A percentile compares a stretch with the other conserved stretches of the same genome.
phyloP scores from a whole-genome alignment of 208 protist species.

The Strigomonas oncopelti region DNA sequence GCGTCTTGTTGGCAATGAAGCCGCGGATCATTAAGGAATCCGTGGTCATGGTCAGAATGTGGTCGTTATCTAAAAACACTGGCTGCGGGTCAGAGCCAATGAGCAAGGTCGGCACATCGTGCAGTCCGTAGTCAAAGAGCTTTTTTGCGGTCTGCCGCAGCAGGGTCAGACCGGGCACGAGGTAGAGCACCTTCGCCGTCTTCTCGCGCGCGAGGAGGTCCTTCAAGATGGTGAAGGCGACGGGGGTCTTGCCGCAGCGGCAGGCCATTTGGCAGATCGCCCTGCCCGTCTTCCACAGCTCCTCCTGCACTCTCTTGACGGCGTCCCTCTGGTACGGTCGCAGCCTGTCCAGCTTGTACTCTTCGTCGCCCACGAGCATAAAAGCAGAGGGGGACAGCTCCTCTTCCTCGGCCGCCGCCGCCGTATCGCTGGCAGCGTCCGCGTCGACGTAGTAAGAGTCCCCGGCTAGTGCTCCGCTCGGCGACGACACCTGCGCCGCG shows the following conservation, averaged over 20 bases:
- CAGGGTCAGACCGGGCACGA: slow-evolving; percentile 67
- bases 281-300: slow-evolving; percentile 29
- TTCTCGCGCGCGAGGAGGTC: slow-evolving; percentile 11
- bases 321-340: slow-evolving; percentile 72
- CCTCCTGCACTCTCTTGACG: slow-evolving; percentile 30
- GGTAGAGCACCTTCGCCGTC: slow-evolving; percentile 45
- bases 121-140: slow-evolving; percentile 58
- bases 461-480: no score
- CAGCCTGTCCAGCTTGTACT: slow-evolving; percentile 25
- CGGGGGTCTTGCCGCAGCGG: slow-evolving; percentile 75
- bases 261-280: slow-evolving; percentile 81
- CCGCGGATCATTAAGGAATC: slow-evolving; percentile 41
- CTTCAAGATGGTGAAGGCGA: slow-evolving; percentile 59
- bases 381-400: neutral
- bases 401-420: neutral
- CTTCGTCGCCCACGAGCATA: slow-evolving; percentile 4
- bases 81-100: slow-evolving; percentile 53
- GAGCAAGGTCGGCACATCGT: slow-evolving; percentile 41
- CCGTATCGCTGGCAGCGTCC: neutral
- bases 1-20: slow-evolving; percentile 26
- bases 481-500: neutral
- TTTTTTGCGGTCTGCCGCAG: slow-evolving; percentile 69
- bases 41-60: slow-evolving; percentile 54
- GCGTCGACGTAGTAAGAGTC: neutral
- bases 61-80: slow-evolving; percentile 26